Percentiles rank a stretch among this genome's conserved stretches.
Conservation (phyloP, 345 rosid species). For the Noccaea caerulescens region DNA sequence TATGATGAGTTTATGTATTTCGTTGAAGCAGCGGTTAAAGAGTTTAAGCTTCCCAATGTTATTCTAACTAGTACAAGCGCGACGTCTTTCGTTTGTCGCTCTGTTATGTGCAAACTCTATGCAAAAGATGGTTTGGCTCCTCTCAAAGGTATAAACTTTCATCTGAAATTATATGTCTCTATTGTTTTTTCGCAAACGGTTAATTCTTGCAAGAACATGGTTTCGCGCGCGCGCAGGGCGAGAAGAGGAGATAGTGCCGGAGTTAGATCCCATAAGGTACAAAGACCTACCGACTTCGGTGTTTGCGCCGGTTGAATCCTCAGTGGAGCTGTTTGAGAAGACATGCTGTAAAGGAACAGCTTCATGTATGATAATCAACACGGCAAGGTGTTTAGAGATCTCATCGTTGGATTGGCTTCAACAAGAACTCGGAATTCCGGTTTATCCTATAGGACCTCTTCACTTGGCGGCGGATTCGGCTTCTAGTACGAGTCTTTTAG, state of each 20-base stretch:
- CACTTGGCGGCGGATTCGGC: background rate
- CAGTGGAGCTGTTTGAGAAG: background rate
- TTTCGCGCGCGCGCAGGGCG: background rate
- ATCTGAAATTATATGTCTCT: too few species aligned
- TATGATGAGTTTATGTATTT: conserved; percentile 38
- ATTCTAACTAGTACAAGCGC: conserved; percentile 22
- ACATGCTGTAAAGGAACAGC: conserved; percentile 4
- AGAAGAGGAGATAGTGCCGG: background rate
- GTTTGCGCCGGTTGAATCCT: background rate
- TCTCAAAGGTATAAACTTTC: background rate
- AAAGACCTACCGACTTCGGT: background rate
- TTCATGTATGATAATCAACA: conserved; percentile 11
- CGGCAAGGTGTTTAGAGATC: background rate
- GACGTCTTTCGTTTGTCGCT: conserved; percentile 5
- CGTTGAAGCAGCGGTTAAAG: background rate
- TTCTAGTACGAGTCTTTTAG: conserved; percentile 2
- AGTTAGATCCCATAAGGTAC: conserved; percentile 1
- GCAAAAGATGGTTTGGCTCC: conserved; percentile 23
- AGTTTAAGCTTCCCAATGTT: conserved; percentile 1
- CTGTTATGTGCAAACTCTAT: background rate
- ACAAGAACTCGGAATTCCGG: background rate
- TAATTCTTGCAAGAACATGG: background rate
- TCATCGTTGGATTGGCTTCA: conserved; percentile 1
- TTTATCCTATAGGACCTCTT: conserved; percentile 31
- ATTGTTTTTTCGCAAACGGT: too few species aligned